Conservation (phyloP, 257 asterid species). For the Verbascum thapsus region DNA sequence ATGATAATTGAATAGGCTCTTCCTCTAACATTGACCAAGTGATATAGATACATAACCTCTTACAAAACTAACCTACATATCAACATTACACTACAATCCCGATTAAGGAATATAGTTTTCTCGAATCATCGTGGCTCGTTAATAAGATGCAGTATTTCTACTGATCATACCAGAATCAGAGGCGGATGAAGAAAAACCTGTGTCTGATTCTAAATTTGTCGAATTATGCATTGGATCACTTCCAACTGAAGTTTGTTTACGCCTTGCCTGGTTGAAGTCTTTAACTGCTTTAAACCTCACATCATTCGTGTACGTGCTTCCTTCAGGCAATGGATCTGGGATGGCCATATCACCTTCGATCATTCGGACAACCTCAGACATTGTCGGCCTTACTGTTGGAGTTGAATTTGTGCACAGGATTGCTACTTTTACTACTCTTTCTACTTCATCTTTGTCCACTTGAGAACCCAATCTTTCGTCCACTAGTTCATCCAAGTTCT, state of each 20-base stretch:
- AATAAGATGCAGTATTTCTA: constrained; percentile 18
- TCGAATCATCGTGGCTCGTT: background rate
- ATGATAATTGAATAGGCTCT: too few species aligned
- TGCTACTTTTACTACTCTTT: constrained; percentile 56
- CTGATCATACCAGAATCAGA: constrained; percentile 27
- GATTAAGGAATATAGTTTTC: constrained; percentile 13
- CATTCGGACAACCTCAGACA: constrained; percentile 86
- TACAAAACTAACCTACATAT: constrained; percentile 1
- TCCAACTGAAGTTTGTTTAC: constrained; percentile 34
- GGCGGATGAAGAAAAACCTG: constrained; percentile 30
- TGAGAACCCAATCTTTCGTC: constrained; percentile 54
- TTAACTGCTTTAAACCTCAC: constrained; percentile 67
- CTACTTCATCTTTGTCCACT: constrained; percentile 55
- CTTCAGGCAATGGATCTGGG: constrained; percentile 52
- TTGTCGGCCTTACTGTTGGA: constrained; percentile 72
- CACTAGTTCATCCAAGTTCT: constrained; percentile 49
- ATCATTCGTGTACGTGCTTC: constrained; percentile 45
- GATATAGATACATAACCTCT: too few species aligned
- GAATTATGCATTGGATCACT: constrained; percentile 16
- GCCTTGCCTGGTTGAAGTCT: constrained; percentile 51
- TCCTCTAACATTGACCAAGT: too few species aligned
- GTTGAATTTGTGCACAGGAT: constrained; percentile 68
- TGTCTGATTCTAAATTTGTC: constrained; percentile 3
- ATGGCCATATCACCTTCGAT: constrained; percentile 58
- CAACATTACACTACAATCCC: constrained; percentile 6